Conservation (phyloP, 441 rosid genomes). For the Jatropha multifida region DNA sequence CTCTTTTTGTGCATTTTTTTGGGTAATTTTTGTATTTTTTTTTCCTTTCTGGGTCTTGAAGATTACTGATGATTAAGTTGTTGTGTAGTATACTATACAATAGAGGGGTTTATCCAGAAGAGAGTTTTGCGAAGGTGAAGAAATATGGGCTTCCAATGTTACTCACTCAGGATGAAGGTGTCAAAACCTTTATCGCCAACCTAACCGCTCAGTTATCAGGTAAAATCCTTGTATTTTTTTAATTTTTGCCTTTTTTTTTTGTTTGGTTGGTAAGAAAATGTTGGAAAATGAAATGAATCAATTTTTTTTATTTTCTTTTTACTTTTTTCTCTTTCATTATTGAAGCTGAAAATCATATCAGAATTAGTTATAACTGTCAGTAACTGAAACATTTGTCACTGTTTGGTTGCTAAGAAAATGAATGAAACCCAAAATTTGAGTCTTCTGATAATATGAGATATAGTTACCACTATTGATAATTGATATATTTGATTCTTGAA, state of each 20-base stretch:
- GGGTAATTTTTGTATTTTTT: neutral
- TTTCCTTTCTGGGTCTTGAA: slow-evolving; percentile 10
- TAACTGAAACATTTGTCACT: neutral
- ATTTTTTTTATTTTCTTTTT: neutral
- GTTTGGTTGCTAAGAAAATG: slow-evolving; percentile 16
- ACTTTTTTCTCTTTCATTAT: neutral
- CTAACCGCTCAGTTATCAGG: slow-evolving; percentile 78
- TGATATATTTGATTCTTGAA: slow-evolving; percentile 13
- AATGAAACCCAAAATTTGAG: neutral
- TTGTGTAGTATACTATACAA: slow-evolving; percentile 67
- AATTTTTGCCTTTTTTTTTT: neutral
- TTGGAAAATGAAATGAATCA: neutral
- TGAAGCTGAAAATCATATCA: neutral
- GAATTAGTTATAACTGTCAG: neutral
- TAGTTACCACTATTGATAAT: neutral
- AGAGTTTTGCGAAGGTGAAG: slow-evolving; percentile 84
- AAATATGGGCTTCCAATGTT: slow-evolving; percentile 91
- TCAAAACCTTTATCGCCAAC: slow-evolving; percentile 68
- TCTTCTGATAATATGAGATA: neutral
- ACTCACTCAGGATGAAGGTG: slow-evolving; percentile 87
- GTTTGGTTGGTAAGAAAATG: slow-evolving; percentile 19
- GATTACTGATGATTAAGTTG: slow-evolving; percentile 21
- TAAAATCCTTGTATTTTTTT: slow-evolving; percentile 10
- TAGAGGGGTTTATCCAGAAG: slow-evolving; percentile 91
- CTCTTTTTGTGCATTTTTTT: neutral